phyloP scores from a whole-genome alignment of 1,139 yeast species.

The Taphrina pruni region DNA sequence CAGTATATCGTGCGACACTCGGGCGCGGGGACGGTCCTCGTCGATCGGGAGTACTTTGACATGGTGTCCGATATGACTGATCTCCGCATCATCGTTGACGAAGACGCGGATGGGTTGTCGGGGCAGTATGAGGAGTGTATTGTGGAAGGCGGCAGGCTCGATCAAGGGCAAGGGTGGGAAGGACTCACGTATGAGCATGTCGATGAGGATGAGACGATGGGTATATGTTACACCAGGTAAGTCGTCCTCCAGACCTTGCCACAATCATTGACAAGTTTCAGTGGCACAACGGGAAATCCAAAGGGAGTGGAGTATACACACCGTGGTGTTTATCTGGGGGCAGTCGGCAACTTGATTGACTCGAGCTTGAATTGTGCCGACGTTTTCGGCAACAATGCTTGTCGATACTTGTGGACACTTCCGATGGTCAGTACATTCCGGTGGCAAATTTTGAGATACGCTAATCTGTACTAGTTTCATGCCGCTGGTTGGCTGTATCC shows the following conservation, averaged over 20 bases:
- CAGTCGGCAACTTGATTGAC: slow-evolving; percentile 52
- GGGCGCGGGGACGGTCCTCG: slow-evolving; percentile 52
- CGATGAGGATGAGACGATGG: slow-evolving; percentile 51
- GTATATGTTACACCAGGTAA: slow-evolving; percentile 47
- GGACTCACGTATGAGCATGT: slow-evolving; percentile 48
- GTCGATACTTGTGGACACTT: slow-evolving; percentile 54
- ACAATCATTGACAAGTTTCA: slow-evolving; percentile 61
- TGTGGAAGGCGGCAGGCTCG: slow-evolving; percentile 47
- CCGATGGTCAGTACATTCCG: slow-evolving; percentile 48
- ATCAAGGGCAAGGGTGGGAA: slow-evolving; percentile 47
- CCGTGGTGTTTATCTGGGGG: slow-evolving; percentile 52
- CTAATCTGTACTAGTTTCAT: slow-evolving; percentile 48
- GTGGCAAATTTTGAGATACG: not conserved
- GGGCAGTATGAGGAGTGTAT: slow-evolving; percentile 49
- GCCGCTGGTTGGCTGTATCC: slow-evolving; percentile 56
- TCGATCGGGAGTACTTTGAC: slow-evolving; percentile 51
- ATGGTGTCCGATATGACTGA: slow-evolving; percentile 47
- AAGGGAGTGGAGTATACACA: slow-evolving; percentile 75
- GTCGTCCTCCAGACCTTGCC: not conserved
- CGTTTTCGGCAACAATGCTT: slow-evolving; percentile 49
- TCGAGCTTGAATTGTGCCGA: slow-evolving; percentile 51
- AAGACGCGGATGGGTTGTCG: slow-evolving; percentile 46
- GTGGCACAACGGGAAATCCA: slow-evolving; percentile 80
- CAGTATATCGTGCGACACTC: slow-evolving; percentile 51
- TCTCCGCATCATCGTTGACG: slow-evolving; percentile 49